Evolutionary conservation across 148 eudicot genomes (phyloP).

Genomic region (Vaccinium corymbosum): DNA sequence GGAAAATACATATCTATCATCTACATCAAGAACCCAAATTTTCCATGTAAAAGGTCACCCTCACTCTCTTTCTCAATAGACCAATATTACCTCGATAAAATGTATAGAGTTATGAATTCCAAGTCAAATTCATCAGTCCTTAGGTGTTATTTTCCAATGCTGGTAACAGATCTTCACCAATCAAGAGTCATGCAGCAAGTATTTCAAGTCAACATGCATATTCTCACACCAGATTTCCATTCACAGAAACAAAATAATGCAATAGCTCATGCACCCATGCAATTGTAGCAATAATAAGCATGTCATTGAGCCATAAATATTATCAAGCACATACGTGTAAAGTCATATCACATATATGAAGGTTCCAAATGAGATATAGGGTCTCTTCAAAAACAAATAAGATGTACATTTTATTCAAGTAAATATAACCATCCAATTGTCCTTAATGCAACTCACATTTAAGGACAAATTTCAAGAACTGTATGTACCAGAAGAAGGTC

Average conservation of each 20-base stretch:
- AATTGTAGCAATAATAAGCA: background rate
- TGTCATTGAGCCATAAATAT: background rate
- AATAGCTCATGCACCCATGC: constrained; percentile 4
- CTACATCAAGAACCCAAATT: background rate
- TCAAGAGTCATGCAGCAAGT: background rate
- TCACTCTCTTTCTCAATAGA: background rate
- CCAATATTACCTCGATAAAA: background rate
- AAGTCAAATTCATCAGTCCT: background rate
- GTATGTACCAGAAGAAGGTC: background rate
- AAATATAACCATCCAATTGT: background rate
- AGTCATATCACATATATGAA: background rate
- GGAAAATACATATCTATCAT: background rate
- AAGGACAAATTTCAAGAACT: background rate
- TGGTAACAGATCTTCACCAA: background rate
- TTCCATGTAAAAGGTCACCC: background rate
- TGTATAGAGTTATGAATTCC: background rate
- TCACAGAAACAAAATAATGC: background rate
- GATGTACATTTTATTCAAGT: background rate
- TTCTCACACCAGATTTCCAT: background rate
- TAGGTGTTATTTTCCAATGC: background rate
- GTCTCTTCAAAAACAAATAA: background rate
- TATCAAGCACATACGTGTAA: background rate
- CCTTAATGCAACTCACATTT: background rate
- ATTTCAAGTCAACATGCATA: constrained; percentile 1
- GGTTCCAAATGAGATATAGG: background rate